Conservation (phyloP, 2,329 filamentous ascomycete genomes). For the Chaetomium sp. region DNA sequence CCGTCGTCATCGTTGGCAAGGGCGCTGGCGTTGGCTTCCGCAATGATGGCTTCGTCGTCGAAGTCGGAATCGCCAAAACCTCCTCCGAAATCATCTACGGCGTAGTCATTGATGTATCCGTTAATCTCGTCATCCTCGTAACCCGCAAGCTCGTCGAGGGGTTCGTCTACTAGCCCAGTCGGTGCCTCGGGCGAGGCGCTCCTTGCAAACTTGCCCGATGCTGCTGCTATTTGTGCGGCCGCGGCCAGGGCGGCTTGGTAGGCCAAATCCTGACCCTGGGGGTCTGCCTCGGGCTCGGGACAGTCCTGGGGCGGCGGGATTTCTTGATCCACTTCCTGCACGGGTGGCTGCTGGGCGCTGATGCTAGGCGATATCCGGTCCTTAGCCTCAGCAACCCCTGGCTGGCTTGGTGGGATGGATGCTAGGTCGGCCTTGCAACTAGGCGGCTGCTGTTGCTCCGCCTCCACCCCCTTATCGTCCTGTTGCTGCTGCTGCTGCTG, state of each 20-base stretch:
- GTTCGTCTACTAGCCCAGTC: slow-evolving; percentile 26
- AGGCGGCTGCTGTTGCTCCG: slow-evolving; percentile 36
- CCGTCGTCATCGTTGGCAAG: slow-evolving; percentile 90
- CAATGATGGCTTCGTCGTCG: slow-evolving; percentile 89
- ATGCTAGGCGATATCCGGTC: slow-evolving; percentile 55
- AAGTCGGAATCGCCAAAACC: slow-evolving; percentile 64
- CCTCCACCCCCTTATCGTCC: neutral
- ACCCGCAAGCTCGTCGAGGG: slow-evolving; percentile 32
- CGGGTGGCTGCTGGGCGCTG: slow-evolving; percentile 35
- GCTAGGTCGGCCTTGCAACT: slow-evolving; percentile 53
- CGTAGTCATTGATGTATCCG: slow-evolving; percentile 49
- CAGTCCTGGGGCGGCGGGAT: slow-evolving; percentile 15
- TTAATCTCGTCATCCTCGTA: slow-evolving; percentile 33
- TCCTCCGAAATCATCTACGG: slow-evolving; percentile 60
- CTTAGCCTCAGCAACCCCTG: slow-evolving; percentile 51
- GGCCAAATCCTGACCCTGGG: slow-evolving; percentile 47
- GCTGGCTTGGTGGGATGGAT: slow-evolving; percentile 49
- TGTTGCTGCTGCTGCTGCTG: slow-evolving; percentile 23
- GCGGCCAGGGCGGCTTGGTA: slow-evolving; percentile 85
- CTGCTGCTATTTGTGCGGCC: slow-evolving; percentile 75
- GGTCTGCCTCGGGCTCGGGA: slow-evolving; percentile 17
- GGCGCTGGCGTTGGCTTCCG: slow-evolving; percentile 90
- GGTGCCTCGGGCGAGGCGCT: slow-evolving; percentile 48
- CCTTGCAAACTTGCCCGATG: slow-evolving; percentile 73
- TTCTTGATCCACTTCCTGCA: slow-evolving; percentile 22